Base-by-base conservation (phyloP, 2,329 filamentous ascomycete species). In the Fusarium solani-melongenae region DNA sequence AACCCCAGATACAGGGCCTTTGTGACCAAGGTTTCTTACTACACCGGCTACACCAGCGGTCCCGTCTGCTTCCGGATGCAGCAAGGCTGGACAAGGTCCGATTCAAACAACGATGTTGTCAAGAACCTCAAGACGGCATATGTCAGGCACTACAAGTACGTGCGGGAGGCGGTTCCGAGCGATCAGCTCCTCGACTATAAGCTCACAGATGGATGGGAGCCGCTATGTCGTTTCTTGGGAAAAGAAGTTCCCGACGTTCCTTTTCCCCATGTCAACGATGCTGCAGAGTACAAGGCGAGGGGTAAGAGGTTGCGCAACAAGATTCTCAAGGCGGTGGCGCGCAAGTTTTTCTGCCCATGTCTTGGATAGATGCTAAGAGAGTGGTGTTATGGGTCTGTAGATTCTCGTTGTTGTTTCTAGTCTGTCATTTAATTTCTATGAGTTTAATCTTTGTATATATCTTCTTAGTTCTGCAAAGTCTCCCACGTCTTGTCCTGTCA, bases 201-300 rank as follows among this genome's bases (percentile, higher is more conserved):
- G 22, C 56, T 81, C 4, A 61, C 64, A 2, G 74, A 79, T 12
- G 82, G 80, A 1, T 83, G 82, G 81, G 75, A 69, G 27, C 79
- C 82, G 1, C 51, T 84, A 7, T 83, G 82, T 22, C 44, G 64
- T 3, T 83, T 84, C 24, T 41, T 84, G 15, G 80, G 77, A 0
- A 82, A 81, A 65, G 31, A 78, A 1, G 60, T 80, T 9, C 82
- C 81, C 0, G 61, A 71, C 2, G 70, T 68, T 3, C 69, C 69
- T n/a, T 81, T 81, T 36, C 81, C 81, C 0, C 73, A 73, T 29
- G 61, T 75, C 0, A 82, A 82, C 20, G 77, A 80, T 2, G 39
- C 58, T 1, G 67, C 59, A 4, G 70, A 62, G 33, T 72, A 72
- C 27, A 33, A 24, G 2, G 46, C 20, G 1, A 61, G 70, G 31